Conservation (phyloP, 257 asterid species). For the Knoxia roxburghii region DNA sequence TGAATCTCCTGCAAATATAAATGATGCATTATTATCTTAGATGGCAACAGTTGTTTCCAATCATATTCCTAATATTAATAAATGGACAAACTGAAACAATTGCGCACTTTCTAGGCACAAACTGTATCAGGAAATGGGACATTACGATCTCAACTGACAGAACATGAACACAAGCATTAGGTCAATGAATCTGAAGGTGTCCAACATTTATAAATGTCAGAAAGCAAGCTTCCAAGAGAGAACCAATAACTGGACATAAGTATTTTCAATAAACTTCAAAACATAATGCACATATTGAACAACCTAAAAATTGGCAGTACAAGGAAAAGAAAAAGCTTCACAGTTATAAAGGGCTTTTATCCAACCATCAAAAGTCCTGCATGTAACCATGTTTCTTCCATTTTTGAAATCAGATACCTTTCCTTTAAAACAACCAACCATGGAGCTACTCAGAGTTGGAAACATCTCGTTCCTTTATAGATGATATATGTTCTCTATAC, state of each 20-base stretch:
- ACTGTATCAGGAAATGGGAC: neutral
- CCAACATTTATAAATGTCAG: neutral
- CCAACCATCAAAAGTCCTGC: no score
- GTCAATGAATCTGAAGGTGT: neutral
- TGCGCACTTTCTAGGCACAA: neutral
- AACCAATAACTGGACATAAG: neutral
- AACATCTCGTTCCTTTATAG: neutral
- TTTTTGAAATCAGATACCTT: neutral
- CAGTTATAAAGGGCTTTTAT: neutral
- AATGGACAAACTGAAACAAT: neutral
- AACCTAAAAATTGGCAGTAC: neutral
- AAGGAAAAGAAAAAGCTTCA: neutral
- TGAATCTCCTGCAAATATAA: conserved; percentile 69
- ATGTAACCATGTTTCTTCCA: no score
- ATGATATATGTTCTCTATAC: neutral
- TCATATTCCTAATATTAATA: neutral
- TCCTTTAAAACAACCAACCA: neutral
- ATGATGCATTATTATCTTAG: neutral
- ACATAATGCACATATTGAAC: neutral
- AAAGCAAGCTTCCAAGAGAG: neutral
- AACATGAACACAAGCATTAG: neutral
- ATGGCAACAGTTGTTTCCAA: neutral
- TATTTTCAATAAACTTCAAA: conserved; percentile 1
- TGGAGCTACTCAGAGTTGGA: neutral
- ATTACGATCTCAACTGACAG: neutral